Evolutionary conservation across 2,329 filamentous ascomycete genomes (phyloP).

Genomic region (Fusarium burgessii): DNA sequence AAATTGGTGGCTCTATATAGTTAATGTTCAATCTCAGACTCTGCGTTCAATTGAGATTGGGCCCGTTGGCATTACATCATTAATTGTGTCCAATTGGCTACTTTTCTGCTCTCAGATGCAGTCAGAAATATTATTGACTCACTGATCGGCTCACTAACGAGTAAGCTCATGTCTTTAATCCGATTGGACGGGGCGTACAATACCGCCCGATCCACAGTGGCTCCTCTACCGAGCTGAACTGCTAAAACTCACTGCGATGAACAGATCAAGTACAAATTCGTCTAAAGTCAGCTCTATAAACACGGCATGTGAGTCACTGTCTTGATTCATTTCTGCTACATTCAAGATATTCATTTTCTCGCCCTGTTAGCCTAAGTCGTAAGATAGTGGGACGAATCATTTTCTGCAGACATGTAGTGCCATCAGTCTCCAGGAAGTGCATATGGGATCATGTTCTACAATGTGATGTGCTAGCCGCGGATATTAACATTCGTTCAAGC

Average conservation of each 20-base stretch:
- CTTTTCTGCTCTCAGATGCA: background rate
- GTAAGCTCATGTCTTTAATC: background rate
- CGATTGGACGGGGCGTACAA: background rate
- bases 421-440: background rate
- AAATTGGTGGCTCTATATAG: too few relatives aligned
- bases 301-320: background rate
- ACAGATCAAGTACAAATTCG: background rate
- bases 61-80: background rate
- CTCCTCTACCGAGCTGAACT: background rate
- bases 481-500: too few relatives aligned
- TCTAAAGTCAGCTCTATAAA: background rate
- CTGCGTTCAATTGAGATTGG: background rate
- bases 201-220: accelerated
- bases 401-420: too few relatives aligned
- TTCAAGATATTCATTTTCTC: background rate
- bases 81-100: background rate
- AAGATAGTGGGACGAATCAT: too few relatives aligned
- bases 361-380: background rate
- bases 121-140: background rate
- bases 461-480: too few relatives aligned
- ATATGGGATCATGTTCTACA: background rate
- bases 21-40: too few relatives aligned
- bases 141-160: background rate
- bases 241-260: background rate
- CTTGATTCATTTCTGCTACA: accelerated